Evolutionary conservation across 352 stramenopile genomes (phyloP), one percentile per base, ranked within the genome.

Genomic region (Pythium apleroticum): DNA sequence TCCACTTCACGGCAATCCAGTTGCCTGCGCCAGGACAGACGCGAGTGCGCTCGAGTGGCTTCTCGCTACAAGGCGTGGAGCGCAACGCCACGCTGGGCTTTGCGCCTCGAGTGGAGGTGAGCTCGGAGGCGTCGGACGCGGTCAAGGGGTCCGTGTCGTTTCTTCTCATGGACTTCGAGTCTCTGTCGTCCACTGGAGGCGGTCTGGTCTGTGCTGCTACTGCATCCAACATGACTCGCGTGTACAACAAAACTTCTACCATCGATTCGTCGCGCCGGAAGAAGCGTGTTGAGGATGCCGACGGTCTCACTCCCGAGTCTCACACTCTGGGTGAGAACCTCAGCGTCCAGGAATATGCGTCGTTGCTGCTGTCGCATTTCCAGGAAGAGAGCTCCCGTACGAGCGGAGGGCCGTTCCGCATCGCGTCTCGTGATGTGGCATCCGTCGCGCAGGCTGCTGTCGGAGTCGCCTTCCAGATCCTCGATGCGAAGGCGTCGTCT

Each of bases 401-500:
- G 2, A 65, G 33, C 27, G 52, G 53, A 27, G 50, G 63, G 1
- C 71, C 80, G 1, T 57, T 93, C 25, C 76, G 75, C 30, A 73
- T 91, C 17, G 75, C 63, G 9, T 59, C 58, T 1, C 73, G 69
- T 9, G 80, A 91, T 57, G 72, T 88, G 2, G 41, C 65, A 2
- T 72, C 54, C 20, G 71, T 90, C 24, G 80, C 87, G 0, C 76
- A 91, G 60, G 87, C 85, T 39, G 80, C 78, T 15, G 65, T 91
- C 4, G 65, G 71, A 17, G 71, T 91, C 10, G 79, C 76, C 52
- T 78, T 84, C 50, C 82, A 93, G 45, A 91, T 96, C 50, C 24
- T 96, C 41, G 86, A 96, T 69, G 85, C 85, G 1, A 90, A 89
- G 46, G 76, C 87, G 6, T 90, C 87, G 17, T 90, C 85, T 8